Evolutionary conservation across 2,329 filamentous ascomycete genomes (phyloP), one percentile per base, ranked within the genome.

Genomic region (Amylocarpus encephaloides): DNA sequence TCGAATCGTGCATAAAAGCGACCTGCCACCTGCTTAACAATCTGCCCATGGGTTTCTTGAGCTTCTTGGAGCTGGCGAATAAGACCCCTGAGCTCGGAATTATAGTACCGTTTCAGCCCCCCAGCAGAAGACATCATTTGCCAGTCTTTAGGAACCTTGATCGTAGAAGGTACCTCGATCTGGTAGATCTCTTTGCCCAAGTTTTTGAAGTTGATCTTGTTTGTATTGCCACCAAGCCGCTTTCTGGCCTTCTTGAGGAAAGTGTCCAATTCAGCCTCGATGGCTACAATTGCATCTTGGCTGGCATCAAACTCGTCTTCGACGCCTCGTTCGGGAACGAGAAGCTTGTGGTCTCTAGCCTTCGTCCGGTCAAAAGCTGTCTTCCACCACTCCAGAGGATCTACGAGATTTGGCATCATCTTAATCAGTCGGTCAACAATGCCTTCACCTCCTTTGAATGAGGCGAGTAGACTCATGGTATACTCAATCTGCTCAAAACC

Each of bases 401-500:
- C 77, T 16, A 76, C 76, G 2, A 98, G 78, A 62, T 95, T 80
- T 0, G 93, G 93, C 90, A 98, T 95, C 0, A 85, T 78, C 0
- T 79, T 71, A 39, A 97, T 82, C 35, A 98, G 79, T 47, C 90
- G 83, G 50, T 90, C 87, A 38, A 98, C 85, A 2, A 97, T 77
- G 2, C 89, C 87, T 44, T 89, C 85, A 2, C 85, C 87, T n/a
- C 83, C 79, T 47, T 84, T 81, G 60, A 87, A 86, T 7, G 83
- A 77, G 42, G 78, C 76, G 1, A 97, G 77, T 18, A 97, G 76
- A 46, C 82, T 79, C 77, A 95, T 88, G 1, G 91, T 95, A 66
- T 95, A 93, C 56, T 96, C 90, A 41, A 98, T 97, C 68, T 96
- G 92, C 71, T 97, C 93, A 60, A 96, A 98, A 0, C 93, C 93